Evolutionary conservation across 1,139 yeast genomes (phyloP), one percentile per base, ranked within the genome.

Genomic region (Chernovozyma sophiae-reginae): DNA sequence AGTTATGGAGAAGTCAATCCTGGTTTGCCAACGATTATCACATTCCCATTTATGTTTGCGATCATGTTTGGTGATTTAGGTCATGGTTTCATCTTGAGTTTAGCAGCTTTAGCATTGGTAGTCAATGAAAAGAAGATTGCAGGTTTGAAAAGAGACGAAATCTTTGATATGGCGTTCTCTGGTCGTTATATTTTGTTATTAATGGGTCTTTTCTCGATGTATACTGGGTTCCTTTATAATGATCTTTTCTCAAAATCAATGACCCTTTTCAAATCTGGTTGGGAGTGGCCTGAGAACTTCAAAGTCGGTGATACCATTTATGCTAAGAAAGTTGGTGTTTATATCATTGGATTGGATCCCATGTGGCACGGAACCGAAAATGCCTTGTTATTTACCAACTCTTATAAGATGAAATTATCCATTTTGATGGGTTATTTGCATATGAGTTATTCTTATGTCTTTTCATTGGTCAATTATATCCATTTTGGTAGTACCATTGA

Each of bases 31-130:
- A 84, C 94, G 2, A 72, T 81, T 38, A 79, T 84, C 19, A 84
- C 94, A 2, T 84, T 84, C 67, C 94, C 94, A 27, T 84, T 84
- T 53, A 81, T 84, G 87, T 84, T 84, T 62, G 90, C 94, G 25
- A 79, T 84, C 48, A 84, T 84, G 94, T 84, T 84, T 66, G 94
- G 94, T 70, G 94, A 84, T 62, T 60, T 82, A 43, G 94, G 94
- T 19, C 94, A 84, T 57, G 94, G 94, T 3, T 69, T 83, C 44
- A 70, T 84, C 40, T 62, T 84, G 51, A 61, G 77, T 33, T 60
- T 80, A 44, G 80, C 81, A 24, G 89, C 86, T 1, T 56, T 68
- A 29, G 54, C 66, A 16, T 62, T 84, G 47, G 87, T 84, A 6
- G 49, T 72, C 37, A 77, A 79, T 51, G 92, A 84, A 53, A 75